Conservation (phyloP, 83 land plant genomes). For the Diphasiastrum complanatum region DNA sequence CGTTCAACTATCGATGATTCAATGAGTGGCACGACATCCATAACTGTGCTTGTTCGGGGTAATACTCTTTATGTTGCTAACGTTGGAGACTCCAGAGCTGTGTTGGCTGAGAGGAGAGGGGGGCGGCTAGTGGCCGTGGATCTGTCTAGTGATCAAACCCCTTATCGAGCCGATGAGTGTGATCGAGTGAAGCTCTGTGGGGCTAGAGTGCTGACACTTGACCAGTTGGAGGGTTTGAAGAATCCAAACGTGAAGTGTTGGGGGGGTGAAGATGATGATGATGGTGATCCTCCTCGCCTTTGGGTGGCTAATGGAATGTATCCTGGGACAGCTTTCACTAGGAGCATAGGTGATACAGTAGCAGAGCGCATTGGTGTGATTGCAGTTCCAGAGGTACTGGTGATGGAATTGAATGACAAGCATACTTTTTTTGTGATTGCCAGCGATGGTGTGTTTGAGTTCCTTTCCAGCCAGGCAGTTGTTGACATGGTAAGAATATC, state of each 20-base stretch:
- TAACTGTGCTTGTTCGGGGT: conserved; percentile 13
- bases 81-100: conserved; percentile 16
- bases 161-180: conserved; percentile 5
- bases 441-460: conserved; percentile 17
- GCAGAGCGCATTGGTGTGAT: conserved; percentile 15
- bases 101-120: conserved; percentile 1
- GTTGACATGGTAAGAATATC: conserved; percentile 7
- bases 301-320: conserved; percentile 19
- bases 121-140: conserved; percentile 4
- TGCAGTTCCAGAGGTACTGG: conserved; percentile 4
- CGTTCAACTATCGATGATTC: conserved; percentile 4
- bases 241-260: conserved; percentile 6
- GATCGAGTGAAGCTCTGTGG: conserved; percentile 9
- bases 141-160: conserved; percentile 15
- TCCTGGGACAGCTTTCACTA: conserved; percentile 13
- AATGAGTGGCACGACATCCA: conserved; percentile 14
- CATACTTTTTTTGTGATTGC: conserved; percentile 13
- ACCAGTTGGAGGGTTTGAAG: conserved; percentile 9
- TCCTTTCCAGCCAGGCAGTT: conserved; percentile 16
- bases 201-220: conserved; percentile 9
- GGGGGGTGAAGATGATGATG: conserved; percentile 14
- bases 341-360: conserved; percentile 14
- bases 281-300: conserved; percentile 15
- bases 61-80: conserved; percentile 5
- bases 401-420: conserved; percentile 1